Evolutionary conservation across 1,139 yeast genomes (phyloP).

Genomic region (Protomyces inundatus): DNA sequence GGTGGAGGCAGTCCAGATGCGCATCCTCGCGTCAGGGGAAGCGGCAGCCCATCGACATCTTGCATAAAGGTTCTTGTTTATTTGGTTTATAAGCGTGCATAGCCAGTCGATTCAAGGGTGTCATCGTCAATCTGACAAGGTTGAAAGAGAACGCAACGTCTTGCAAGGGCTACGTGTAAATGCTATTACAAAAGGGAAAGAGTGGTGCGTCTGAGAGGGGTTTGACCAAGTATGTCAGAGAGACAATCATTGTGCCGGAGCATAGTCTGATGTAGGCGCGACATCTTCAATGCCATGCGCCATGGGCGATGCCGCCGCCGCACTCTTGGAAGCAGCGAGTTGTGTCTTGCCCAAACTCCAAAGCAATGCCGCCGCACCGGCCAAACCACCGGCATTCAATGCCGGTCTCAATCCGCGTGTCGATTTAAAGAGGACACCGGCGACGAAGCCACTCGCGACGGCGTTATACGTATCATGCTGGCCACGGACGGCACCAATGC

Average conservation of each 20-base stretch:
- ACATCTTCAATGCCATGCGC: neutral
- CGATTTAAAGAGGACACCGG: slow-evolving; percentile 88
- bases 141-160: neutral
- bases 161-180: neutral
- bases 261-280: neutral
- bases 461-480: slow-evolving; percentile 84
- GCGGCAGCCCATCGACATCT: neutral
- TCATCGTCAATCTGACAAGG: neutral
- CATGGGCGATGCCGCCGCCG: neutral
- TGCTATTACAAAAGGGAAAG: neutral
- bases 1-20: slow-evolving; percentile 44
- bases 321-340: slow-evolving; percentile 28
- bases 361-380: slow-evolving; percentile 83
- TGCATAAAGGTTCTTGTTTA: neutral
- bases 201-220: neutral
- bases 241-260: neutral
- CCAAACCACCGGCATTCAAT: slow-evolving; percentile 78
- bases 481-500: slow-evolving; percentile 75
- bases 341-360: slow-evolving; percentile 81
- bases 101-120: neutral
- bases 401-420: slow-evolving; percentile 81
- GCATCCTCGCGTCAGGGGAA: neutral
- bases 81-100: neutral
- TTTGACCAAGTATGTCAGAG: neutral
- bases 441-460: slow-evolving; percentile 78